phyloP scores from a whole-genome alignment of 169 alveolate genomes.

The Theileria equi region DNA sequence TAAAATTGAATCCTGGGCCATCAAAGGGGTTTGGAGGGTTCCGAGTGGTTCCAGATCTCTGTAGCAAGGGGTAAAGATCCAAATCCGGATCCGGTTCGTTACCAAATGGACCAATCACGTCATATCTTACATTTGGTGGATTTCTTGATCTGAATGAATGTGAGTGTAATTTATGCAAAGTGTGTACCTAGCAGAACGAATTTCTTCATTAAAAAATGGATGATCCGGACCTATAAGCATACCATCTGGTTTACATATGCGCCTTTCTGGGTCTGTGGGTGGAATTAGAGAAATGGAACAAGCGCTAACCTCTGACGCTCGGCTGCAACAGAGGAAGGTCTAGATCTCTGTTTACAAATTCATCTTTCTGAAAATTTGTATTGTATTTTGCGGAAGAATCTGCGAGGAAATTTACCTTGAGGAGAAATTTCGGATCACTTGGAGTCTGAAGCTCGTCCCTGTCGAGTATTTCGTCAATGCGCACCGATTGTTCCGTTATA shows the following conservation, averaged over 20 bases:
- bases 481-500: too few relatives aligned
- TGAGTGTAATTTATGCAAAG: not conserved
- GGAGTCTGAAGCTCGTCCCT: too few relatives aligned
- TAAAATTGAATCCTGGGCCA: not conserved
- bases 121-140: slow-evolving; percentile 63
- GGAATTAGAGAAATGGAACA: not conserved
- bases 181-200: slow-evolving; percentile 12
- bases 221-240: slow-evolving; percentile 74
- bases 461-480: too few relatives aligned
- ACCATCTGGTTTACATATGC: slow-evolving; percentile 69
- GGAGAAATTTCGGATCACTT: too few relatives aligned
- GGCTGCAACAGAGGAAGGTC: slow-evolving; percentile 1
- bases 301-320: not conserved
- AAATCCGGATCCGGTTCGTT: slow-evolving; percentile 72
- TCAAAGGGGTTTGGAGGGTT: not conserved
- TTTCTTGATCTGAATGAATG: slow-evolving; percentile 2
- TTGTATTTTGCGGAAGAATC: too few relatives aligned
- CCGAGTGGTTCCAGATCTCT: too few relatives aligned
- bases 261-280: slow-evolving; percentile 3
- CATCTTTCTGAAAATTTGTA: not conserved
- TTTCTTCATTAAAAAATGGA: slow-evolving; percentile 60
- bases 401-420: too few relatives aligned
- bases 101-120: slow-evolving; percentile 76
- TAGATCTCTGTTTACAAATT: slow-evolving; percentile 3
- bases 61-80: slow-evolving; percentile 30